A percentile compares a stretch with the other conserved stretches of the same genome.
phyloP scores from a whole-genome alignment of 2,329 filamentous ascomycete genomes.

The Talaromyces marneffei region DNA sequence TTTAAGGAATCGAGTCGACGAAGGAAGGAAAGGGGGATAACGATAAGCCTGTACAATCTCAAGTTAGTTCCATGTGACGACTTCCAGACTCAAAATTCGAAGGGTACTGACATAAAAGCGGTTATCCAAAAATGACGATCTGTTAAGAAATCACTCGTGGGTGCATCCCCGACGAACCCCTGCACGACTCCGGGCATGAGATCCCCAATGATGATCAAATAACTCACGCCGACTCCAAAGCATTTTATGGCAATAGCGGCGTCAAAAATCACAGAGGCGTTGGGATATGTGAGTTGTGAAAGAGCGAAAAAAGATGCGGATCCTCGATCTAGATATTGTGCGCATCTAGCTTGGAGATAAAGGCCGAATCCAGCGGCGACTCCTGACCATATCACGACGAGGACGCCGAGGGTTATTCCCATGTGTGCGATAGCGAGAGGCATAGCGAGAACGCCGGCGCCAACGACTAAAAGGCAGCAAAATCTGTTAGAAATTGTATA shows the following conservation, averaged over 20 bases:
- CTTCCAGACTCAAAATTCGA: not conserved
- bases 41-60: constrained; percentile 59
- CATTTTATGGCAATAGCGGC: constrained; percentile 95
- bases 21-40: constrained; percentile 91
- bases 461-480: constrained; percentile 60
- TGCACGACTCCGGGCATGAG: constrained; percentile 91
- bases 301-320: constrained; percentile 91
- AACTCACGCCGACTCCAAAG: constrained; percentile 94
- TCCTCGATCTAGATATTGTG: constrained; percentile 85
- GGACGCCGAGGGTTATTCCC: constrained; percentile 76
- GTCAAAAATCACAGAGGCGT: constrained; percentile 92
- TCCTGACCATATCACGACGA: constrained; percentile 88
- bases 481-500: not conserved
- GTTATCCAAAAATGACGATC: constrained; percentile 98
- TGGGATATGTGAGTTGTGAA: constrained; percentile 93
- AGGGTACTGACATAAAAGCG: constrained; percentile 69
- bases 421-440: constrained; percentile 94
- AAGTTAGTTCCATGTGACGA: constrained; percentile 17
- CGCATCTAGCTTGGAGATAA: constrained; percentile 89
- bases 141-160: constrained; percentile 65
- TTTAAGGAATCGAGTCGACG: constrained; percentile 90
- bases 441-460: constrained; percentile 90
- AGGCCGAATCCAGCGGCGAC: constrained; percentile 84
- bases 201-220: constrained; percentile 97
- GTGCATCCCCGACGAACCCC: constrained; percentile 65